Percentiles rank a stretch among this genome's conserved stretches.
Evolutionary conservation across 441 rosid species (phyloP).

Genomic region (Pelargonium fulgidum): DNA sequence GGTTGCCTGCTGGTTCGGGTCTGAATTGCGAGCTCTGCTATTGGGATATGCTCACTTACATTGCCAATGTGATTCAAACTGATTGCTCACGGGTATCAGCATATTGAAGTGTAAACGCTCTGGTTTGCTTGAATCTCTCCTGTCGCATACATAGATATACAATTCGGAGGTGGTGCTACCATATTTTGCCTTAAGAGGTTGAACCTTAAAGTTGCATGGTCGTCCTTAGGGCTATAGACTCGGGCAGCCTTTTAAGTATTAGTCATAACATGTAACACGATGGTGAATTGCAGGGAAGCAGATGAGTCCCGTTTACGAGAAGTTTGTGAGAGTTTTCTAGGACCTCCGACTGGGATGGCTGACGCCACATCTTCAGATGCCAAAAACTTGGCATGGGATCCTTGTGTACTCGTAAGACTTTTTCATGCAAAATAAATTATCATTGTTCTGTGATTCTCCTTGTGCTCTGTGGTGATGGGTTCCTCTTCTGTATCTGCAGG

Average conservation of each 20-base stretch:
- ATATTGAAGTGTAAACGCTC: too few relatives aligned
- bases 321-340: conserved; percentile 88
- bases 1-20: too few relatives aligned
- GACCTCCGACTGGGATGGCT: conserved; percentile 92
- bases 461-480: not conserved
- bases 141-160: too few relatives aligned
- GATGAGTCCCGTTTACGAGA: conserved; percentile 92
- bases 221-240: too few relatives aligned
- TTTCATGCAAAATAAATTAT: not conserved
- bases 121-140: too few relatives aligned
- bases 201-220: too few relatives aligned
- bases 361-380: conserved; percentile 49
- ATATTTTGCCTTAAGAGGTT: too few relatives aligned
- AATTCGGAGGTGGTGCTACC: too few relatives aligned
- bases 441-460: not conserved
- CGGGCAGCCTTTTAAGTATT: not conserved
- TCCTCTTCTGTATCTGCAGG: conserved; percentile 35
- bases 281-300: conserved; percentile 61
- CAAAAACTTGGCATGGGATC: conserved; percentile 68
- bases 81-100: too few relatives aligned
- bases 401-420: conserved; percentile 61
- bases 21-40: too few relatives aligned
- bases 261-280: not conserved
- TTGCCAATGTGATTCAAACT: too few relatives aligned
- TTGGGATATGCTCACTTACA: too few relatives aligned